Base-by-base conservation (phyloP, 2,329 filamentous ascomycete genomes). In the Ilyonectria sp. region DNA sequence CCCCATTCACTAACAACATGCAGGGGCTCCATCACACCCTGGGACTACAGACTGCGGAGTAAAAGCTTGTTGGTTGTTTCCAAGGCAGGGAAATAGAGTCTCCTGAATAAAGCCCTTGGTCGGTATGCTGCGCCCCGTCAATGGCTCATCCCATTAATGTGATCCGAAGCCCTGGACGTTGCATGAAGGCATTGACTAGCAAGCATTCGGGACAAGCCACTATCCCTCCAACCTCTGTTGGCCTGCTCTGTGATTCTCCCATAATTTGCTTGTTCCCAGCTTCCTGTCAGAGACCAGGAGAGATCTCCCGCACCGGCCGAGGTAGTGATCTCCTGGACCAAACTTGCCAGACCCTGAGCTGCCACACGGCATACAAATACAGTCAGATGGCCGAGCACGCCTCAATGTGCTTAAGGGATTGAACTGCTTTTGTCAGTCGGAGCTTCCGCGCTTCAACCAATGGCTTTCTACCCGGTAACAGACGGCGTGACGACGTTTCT, bases 401-500 rank as follows among this genome's bases (percentile, higher is more conserved):
- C 40, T 44, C 17, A 44, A 19, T 10, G 1, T 44, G 3, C 13
- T 15, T 49, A 35, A 10, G 11, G 26, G 26, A 26, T 26, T 26
- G 26, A 26, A 6, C 26, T 26, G 26, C 26, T 6, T 26, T 26
- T 26, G 26, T 33, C n/a, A 10, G 31, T 29, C 46, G 19, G 17
- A 21, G 5, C 31, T 40, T 17, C 9, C 19, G 8, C n/a, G 13
- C 4, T 21, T 43, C 43, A 9, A 26, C 35, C 43, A 15, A 71
- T 73, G 69, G 21, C 60, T 33, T 29, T 49, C 21, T 70, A 64
- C 17, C 69, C 73, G 11, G 61, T 75, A 3, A 66, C 65, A 0
- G 70, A 77, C 50, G 76, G 75, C 19, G 71, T 74, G 5, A 72
- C 63, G 2, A 75, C 70, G 10, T 60, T 76, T 9, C 44, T 76